Base-by-base conservation (phyloP, 306 rosid species). In the Quercus rubra region DNA sequence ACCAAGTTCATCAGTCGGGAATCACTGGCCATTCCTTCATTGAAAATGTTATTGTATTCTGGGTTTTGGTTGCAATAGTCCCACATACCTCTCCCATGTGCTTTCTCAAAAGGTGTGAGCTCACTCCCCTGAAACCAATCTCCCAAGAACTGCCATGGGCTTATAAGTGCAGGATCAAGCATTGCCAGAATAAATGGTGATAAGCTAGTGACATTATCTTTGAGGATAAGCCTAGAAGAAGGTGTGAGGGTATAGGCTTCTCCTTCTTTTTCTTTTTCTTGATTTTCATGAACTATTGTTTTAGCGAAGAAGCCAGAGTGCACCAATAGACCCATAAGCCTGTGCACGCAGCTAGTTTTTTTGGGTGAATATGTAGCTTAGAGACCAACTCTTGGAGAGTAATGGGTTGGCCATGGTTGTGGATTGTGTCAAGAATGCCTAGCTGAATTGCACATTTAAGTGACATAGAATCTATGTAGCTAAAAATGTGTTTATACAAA, bases 161-260 rank as follows among this genome's bases (percentile, higher is more conserved):
- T 30, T 3, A 79, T 3, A 0, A 77, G 0, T n/a, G 64, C 57
- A 6, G 82, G 69, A n/a, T 75, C 77, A 70, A 88, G 73, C 6
- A 78, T 43, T 1, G 74, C 79, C 6, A 14, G 0, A 25, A 83
- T 84, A 9, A 70, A 10, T 0, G 80, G 27, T 0, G 84, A 56
- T 17, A 85, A 25, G 58, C 78, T 75, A 4, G 82, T 78, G 17
- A 78, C 28, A 3, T 70, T 61, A 4, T 77, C 77, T 49, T 64
- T 85, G 14, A 90, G 27, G 0, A 88, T 88, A 17, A 88, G 80
- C 81, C 81, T 85, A 8, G 94, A 88, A 46, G 89, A 71, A 8
- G 91, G 82, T 5, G 89, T 86, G 11, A 90, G 82, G 70, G 6
- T 83, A 67, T 86, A 88, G 0, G 80, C 80, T 69, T 46, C 76